These are phyloP conservation scores for Lunularia cruciata DNA, from an alignment of 225 moss, liverwort and hornwort genomes.

Conservation along the genomic window DNA sequence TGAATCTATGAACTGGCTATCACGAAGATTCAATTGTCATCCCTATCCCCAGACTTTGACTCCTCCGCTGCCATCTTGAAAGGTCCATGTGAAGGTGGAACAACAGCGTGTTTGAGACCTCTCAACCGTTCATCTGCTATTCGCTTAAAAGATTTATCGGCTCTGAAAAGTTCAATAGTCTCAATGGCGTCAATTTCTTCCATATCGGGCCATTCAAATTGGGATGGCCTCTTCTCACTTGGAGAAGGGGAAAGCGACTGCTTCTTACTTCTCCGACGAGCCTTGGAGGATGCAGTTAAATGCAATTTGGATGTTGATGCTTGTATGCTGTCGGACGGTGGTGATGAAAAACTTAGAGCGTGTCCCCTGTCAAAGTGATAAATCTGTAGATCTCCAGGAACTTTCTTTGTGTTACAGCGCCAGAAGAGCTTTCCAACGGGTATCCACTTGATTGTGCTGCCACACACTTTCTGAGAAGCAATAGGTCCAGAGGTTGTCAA, in stretches of 20 bases:
- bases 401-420: neutral
- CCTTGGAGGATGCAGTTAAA: neutral
- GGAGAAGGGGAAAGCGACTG: neutral
- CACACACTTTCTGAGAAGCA: slow-evolving; percentile 26
- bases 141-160: neutral
- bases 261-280: neutral
- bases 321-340: neutral
- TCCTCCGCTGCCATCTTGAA: too few relatives aligned
- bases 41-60: too few relatives aligned
- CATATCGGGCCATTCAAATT: slow-evolving; percentile 13
- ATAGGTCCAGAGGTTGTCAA: slow-evolving; percentile 12
- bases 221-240: neutral
- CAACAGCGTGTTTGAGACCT: neutral
- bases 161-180: slow-evolving; percentile 10
- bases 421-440: slow-evolving; percentile 6
- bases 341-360: neutral
- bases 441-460: neutral
- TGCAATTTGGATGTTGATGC: neutral
- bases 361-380: slow-evolving; percentile 19
- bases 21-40: too few relatives aligned
- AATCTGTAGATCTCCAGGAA: slow-evolving; percentile 14
- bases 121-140: slow-evolving; percentile 2
- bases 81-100: too few relatives aligned
- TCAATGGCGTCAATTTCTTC: slow-evolving; percentile 5
- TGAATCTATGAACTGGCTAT: too few relatives aligned